Conservation (phyloP, 805 yeast species). For the Tetrapisispora arboricola region DNA sequence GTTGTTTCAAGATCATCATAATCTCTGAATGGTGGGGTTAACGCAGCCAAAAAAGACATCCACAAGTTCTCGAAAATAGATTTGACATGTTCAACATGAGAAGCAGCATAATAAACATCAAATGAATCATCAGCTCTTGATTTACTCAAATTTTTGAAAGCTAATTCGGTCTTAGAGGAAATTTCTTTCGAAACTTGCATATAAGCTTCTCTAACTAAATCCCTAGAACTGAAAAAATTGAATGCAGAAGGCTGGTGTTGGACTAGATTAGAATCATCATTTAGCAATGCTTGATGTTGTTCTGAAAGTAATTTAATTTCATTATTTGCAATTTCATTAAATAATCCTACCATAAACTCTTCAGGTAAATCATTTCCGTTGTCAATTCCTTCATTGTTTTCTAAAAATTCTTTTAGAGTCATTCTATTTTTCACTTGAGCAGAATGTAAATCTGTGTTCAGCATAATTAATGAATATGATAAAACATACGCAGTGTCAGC, state of each 20-base stretch:
- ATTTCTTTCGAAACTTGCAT: constrained; percentile 88
- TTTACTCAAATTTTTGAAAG: constrained; percentile 57
- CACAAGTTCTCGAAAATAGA: constrained; percentile 90
- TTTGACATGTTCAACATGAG: constrained; percentile 80
- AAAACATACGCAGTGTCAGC: constrained; percentile 92
- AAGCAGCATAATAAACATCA: constrained; percentile 63
- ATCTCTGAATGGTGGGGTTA: constrained; percentile 89
- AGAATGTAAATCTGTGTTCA: constrained; percentile 91
- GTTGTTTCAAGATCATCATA: constrained; percentile 67
- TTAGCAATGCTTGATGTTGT: constrained; percentile 80
- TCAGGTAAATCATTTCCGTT: constrained; percentile 78
- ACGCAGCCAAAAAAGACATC: constrained; percentile 94
- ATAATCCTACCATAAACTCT: constrained; percentile 59
- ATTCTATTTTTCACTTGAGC: constrained; percentile 76
- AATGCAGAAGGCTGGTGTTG: constrained; percentile 36
- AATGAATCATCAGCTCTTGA: constrained; percentile 35
- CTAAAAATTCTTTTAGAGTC: constrained; percentile 79
- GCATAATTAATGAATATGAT: constrained; percentile 84
- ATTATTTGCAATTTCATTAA: constrained; percentile 64
- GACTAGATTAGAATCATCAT: constrained; percentile 42
- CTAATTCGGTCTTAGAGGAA: constrained; percentile 77
- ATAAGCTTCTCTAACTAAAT: constrained; percentile 71
- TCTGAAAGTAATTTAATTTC: constrained; percentile 90
- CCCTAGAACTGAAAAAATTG: constrained; percentile 58
- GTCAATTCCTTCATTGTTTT: constrained; percentile 85